These are phyloP conservation scores for Nannizziopsis barbatae DNA, from an alignment of 2,329 filamentous ascomycete species.

Conservation along the genomic window DNA sequence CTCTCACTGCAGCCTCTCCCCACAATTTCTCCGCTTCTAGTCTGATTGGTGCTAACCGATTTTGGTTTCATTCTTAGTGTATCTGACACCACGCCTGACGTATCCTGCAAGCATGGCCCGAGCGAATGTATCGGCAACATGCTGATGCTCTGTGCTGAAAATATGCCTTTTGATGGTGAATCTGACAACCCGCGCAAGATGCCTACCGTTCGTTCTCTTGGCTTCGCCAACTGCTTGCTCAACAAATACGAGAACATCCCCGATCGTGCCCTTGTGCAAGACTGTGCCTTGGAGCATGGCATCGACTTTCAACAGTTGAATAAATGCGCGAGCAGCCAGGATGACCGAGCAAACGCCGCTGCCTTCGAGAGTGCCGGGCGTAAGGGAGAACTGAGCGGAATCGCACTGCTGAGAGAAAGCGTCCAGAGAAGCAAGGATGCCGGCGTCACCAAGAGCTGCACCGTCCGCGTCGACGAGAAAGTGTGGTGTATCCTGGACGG, in stretches of 20 bases:
- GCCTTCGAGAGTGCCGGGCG: constrained; percentile 25
- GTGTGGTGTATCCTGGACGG: constrained; percentile 75
- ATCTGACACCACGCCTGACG: constrained; percentile 63
- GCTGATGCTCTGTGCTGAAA: constrained; percentile 77
- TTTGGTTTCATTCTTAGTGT: constrained; percentile 57
- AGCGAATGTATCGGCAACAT: constrained; percentile 90
- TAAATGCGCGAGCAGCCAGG: constrained; percentile 64
- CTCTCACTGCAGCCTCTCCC: background rate
- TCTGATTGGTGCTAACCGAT: background rate
- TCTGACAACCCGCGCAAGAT: constrained; percentile 51
- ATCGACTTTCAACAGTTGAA: constrained; percentile 74
- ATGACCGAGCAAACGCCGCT: constrained; percentile 53
- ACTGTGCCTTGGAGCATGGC: constrained; percentile 83
- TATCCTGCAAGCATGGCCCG: constrained; percentile 80
- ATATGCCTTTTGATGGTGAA: constrained; percentile 41
- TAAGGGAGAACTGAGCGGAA: constrained; percentile 48
- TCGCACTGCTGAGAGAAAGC: constrained; percentile 36
- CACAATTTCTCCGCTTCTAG: no score
- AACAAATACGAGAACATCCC: constrained; percentile 68
- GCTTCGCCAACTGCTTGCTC: constrained; percentile 84
- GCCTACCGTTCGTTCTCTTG: constrained; percentile 69
- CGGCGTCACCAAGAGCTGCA: constrained; percentile 62
- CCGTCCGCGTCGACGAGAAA: constrained; percentile 64
- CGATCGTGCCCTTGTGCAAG: constrained; percentile 62
- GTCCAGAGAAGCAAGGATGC: constrained; percentile 46